Evolutionary conservation across 441 rosid species (phyloP), one percentile per base, ranked within the genome.

Genomic region (Pelargonium myrrhifolium): DNA sequence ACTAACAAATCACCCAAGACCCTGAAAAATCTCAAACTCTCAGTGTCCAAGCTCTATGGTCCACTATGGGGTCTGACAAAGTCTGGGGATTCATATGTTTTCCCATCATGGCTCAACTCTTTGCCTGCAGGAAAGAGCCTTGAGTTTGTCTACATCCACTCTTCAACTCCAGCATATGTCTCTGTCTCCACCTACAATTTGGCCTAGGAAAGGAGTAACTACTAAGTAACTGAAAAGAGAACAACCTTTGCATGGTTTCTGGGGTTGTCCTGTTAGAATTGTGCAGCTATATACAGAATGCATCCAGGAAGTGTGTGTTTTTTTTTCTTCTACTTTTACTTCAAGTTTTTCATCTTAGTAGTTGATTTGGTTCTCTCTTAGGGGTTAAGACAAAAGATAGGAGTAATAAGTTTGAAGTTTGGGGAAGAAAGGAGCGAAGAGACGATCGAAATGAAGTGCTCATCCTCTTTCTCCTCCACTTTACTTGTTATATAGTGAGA

Each of bases 401-500:
- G n/a, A n/a, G n/a, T n/a, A n/a, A n/a, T 63, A 85, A 83, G 82
- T 20, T 45, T 24, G 70, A 77, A 77, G 78, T 70, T 75, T 65
- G 78, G 83, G 80, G 87, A 76, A 24, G 78, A 84, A 87, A 87
- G 85, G 93, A 86, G 97, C 39, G 88, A 84, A 90, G 91, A 80
- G 94, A 86, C 71, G 15, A 45, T 4, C n/a, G 31, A 67, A 66
- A 70, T 64, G 11, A 61, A 72, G 93, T 84, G 96, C 96, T 93
- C 97, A 90, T 93, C 98, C 98, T 89, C 95, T 90, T 86, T 89
- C 89, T 76, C 86, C 86, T 78, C 85, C 71, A 63, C 75, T 62
- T 81, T 63, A 45, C 4, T 45, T 64, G 59, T 64, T 77, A 71
- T 67, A 73, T 77, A 70, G 79, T 76, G 49, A 75, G 70, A 35